phyloP scores from a whole-genome alignment of 192 early-diverging fungal species.

The Lunasporangiospora selenospora region DNA sequence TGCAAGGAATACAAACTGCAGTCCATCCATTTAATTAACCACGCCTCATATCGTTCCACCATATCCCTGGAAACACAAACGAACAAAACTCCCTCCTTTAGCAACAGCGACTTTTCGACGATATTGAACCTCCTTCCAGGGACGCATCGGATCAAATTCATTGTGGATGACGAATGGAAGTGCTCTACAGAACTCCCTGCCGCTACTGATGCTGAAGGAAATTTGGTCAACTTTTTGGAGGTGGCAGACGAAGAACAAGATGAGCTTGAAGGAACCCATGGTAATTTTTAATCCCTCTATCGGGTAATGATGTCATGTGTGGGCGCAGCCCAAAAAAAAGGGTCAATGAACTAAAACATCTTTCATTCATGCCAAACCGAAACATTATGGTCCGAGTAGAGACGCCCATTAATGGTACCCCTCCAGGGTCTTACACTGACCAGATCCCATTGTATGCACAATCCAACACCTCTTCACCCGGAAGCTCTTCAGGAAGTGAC shows the following conservation, averaged over 20 bases:
- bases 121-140: constrained; percentile 91
- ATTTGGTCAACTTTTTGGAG: constrained; percentile 94
- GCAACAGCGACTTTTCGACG: constrained; percentile 78
- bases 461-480: constrained; percentile 46
- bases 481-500: constrained; percentile 41
- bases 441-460: constrained; percentile 33
- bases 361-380: neutral
- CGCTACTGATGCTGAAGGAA: constrained; percentile 93
- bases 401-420: constrained; percentile 39
- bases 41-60: neutral
- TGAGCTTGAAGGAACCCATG: constrained; percentile 50
- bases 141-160: constrained; percentile 96
- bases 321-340: too few species aligned
- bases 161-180: constrained; percentile 99
- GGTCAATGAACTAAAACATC: neutral
- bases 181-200: constrained; percentile 91
- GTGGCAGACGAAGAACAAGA: constrained; percentile 80
- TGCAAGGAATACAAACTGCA: neutral
- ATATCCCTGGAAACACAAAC: neutral
- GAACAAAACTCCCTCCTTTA: constrained; percentile 22
- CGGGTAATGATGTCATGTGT: too few species aligned
- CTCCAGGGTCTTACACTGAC: constrained; percentile 39
- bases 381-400: constrained; percentile 3
- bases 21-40: too few species aligned
- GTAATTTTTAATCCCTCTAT: constrained; percentile 1